Conservation (phyloP, 257 asterid genomes). For the Petunia secreta region DNA sequence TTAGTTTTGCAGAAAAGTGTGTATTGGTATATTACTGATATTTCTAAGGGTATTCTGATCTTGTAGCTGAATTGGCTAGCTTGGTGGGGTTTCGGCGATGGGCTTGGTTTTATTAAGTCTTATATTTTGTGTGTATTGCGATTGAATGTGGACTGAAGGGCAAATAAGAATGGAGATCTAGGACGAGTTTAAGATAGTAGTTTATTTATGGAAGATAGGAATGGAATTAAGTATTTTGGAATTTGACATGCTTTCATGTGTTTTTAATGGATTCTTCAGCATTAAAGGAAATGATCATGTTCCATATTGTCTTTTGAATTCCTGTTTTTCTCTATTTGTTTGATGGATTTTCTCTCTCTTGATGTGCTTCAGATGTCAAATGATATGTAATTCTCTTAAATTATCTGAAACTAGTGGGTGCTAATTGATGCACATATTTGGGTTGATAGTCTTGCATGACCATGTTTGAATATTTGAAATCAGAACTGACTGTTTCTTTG, state of each 20-base stretch:
- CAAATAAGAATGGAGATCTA: neutral
- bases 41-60: neutral
- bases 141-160: neutral
- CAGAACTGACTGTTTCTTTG: constrained; percentile 27
- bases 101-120: neutral
- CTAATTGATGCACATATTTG: constrained; percentile 10
- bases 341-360: neutral
- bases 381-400: neutral
- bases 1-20: neutral
- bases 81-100: neutral
- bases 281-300: neutral
- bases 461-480: neutral
- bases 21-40: neutral
- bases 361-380: constrained; percentile 14
- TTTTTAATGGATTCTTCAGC: neutral
- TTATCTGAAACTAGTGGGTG: neutral
- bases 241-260: neutral
- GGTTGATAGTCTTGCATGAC: neutral
- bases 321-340: neutral
- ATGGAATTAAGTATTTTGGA: neutral
- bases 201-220: neutral
- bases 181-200: neutral
- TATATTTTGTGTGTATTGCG: neutral
- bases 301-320: constrained; percentile 23
- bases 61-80: neutral